These are phyloP conservation scores for Tagetes erecta DNA, from an alignment of 129 eudicot species.

Conservation along the genomic window DNA sequence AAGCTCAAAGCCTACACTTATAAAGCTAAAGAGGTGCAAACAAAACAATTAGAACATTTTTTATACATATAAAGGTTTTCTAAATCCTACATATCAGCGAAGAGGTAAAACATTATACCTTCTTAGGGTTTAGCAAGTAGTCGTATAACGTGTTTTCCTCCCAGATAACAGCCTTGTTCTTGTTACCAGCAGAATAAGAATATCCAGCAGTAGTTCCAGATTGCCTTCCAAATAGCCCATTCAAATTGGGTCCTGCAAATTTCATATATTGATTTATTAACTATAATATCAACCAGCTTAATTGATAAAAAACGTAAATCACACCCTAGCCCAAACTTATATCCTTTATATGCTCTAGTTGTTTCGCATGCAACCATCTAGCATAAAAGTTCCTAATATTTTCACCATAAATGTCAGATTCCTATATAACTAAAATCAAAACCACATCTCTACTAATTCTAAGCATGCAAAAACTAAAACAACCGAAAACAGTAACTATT, in stretches of 20 bases:
- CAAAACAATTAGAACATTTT: not conserved
- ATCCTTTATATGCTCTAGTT: not conserved
- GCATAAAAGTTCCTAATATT: not conserved
- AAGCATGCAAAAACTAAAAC: not conserved
- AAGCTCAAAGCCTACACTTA: not conserved
- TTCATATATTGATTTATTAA: not conserved
- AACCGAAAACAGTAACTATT: not conserved
- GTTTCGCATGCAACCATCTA: not conserved
- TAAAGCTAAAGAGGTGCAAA: not conserved
- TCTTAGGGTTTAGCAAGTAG: constrained; percentile 81
- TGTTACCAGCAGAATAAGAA: constrained; percentile 90
- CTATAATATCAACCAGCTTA: not conserved
- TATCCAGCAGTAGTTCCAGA: constrained; percentile 88
- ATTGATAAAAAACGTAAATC: not conserved
- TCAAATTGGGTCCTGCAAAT: constrained; percentile 69
- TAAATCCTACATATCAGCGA: not conserved
- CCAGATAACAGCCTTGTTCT: constrained; percentile 82
- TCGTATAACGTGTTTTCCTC: constrained; percentile 75
- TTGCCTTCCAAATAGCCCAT: constrained; percentile 89
- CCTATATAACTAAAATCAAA: not conserved
- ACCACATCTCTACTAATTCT: not conserved
- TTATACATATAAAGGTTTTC: not conserved
- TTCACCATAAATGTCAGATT: not conserved
- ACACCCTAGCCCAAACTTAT: not conserved
- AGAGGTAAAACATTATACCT: constrained; percentile 41